phyloP scores from a whole-genome alignment of 2,329 filamentous ascomycete genomes.

The Fusarium praegraminearum region DNA sequence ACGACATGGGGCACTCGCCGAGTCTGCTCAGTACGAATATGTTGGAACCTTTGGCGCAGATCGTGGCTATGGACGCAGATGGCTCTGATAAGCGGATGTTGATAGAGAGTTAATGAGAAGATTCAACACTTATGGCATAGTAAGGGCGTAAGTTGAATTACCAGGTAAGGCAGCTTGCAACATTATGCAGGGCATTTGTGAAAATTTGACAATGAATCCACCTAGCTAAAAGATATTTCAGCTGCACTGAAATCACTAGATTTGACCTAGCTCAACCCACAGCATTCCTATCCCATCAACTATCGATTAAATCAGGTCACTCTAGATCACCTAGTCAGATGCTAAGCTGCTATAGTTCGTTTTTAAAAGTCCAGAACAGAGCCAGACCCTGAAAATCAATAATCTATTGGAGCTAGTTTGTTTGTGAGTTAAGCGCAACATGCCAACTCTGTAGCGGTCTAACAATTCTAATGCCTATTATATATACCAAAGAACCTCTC shows the following conservation, averaged over 20 bases:
- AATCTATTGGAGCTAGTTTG: not conserved
- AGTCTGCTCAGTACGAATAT: too few relatives aligned
- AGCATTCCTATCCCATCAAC: not conserved
- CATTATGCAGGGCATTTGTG: too few relatives aligned
- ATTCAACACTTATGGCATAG: too few relatives aligned
- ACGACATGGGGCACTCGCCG: too few relatives aligned
- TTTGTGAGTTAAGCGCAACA: too few relatives aligned
- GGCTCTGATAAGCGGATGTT: too few relatives aligned
- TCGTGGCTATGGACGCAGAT: too few relatives aligned
- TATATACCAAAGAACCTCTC: not conserved
- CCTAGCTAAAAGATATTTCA: not conserved
- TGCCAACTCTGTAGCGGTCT: not conserved
- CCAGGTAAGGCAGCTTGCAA: too few relatives aligned
- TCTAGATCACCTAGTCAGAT: rapidly evolving
- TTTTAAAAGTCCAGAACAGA: not conserved
- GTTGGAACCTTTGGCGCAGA: too few relatives aligned
- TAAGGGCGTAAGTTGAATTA: too few relatives aligned
- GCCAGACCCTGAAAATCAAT: not conserved
- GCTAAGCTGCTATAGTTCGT: not conserved
- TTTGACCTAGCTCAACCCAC: not conserved
- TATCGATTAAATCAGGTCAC: not conserved
- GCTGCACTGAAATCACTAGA: not conserved
- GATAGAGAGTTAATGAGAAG: too few relatives aligned
- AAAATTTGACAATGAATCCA: too few relatives aligned
- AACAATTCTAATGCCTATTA: not conserved